Base-by-base conservation (phyloP, 1,139 yeast genomes). In the Diutina catenulata region DNA sequence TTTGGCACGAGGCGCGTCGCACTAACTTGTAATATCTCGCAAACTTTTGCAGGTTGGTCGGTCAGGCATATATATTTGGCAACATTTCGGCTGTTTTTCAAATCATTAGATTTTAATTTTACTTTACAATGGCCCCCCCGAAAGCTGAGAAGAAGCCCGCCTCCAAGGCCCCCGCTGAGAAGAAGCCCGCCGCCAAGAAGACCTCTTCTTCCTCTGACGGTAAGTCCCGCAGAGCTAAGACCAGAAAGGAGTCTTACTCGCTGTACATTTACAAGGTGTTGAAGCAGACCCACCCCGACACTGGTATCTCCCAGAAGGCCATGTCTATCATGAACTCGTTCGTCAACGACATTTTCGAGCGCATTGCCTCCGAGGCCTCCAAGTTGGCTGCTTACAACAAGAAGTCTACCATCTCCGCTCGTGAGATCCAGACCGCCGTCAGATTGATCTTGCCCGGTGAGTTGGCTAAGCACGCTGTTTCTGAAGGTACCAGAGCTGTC, bases 401-500 rank as follows among this genome's bases (percentile, higher is more conserved):
- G 79, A 88, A 88, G 74, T 87, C 96, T 42, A 91, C 98, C 59
- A 91, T 91, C 60, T 87, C 97, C 49, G 95, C 98, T 45, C 87
- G 98, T 76, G 98, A 91, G 72, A 91, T 91, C 60, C 98, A 91
- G 73, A 91, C 97, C 55, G 96, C 98, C 53, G 98, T 91, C 53
- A 84, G 97, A 78, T 81, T 91, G 62, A 91, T 91, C 71, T 82
- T 91, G 59, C 98, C 98, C 52, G 98, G 98, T 80, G 98, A 91
- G 74, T 80, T 91, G 68, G 96, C 98, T 53, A 91, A 88, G 79
- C 97, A 88, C 70, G 96, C 97, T 57, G 95, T 87, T 57, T 83
- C 95, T 56, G 97, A 88, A 73, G 97, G 97, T 77, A 88, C 97
- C 57, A 87, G 96, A 81, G 95, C 98, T 67, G 97, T 91, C 57